Evolutionary conservation across 2,329 filamentous ascomycete genomes (phyloP), one percentile per base, ranked within the genome.

Genomic region (Hymenoscyphus albidus): DNA sequence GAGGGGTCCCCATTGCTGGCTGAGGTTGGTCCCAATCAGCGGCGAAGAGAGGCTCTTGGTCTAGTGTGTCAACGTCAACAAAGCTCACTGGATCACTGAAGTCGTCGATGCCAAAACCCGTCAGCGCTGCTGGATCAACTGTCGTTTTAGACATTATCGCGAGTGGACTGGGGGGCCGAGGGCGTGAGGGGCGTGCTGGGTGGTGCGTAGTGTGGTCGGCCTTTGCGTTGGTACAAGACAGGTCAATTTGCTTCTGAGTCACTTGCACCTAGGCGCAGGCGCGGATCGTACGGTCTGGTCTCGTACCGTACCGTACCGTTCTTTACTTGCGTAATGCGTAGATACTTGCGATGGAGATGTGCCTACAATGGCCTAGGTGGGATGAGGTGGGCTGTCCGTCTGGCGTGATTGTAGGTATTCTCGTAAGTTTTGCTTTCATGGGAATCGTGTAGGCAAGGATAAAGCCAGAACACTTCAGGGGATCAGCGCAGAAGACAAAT

Each of bases 21-120:
- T 35, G 35, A 35, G 69, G 65, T 44, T 65, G 67, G 60, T 69
- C 68, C 69, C 69, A 70, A 18, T 69, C 64, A 13, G 63, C 57
- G 1, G 62, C 58, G 63, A 70, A 70, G n/a, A 70, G 64, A 60
- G 64, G 62, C 10, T 69, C 64, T 27, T 67, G 64, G 14, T 63
- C 67, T 27, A 67, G 61, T 9, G 65, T 64, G 64, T 73, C 69
- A 58, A 65, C 64, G 48, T 35, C 35, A 35, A 35, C 35, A 64
- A 71, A 73, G 27, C 69, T 58, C 58, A 69, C 61, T 7, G 67
- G 62, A 57, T 72, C 67, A 60, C 71, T 68, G 64, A 73, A 70
- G 48, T 58, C 64, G 64, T 69, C 67, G 5, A 66, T 27, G 12
- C 70, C 68, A 59, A 72, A 68, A 51, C 66, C 68, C 35, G 70